Evolutionary conservation across 2,329 filamentous ascomycete genomes (phyloP).

Genomic region (Fusarium armeniacum): DNA sequence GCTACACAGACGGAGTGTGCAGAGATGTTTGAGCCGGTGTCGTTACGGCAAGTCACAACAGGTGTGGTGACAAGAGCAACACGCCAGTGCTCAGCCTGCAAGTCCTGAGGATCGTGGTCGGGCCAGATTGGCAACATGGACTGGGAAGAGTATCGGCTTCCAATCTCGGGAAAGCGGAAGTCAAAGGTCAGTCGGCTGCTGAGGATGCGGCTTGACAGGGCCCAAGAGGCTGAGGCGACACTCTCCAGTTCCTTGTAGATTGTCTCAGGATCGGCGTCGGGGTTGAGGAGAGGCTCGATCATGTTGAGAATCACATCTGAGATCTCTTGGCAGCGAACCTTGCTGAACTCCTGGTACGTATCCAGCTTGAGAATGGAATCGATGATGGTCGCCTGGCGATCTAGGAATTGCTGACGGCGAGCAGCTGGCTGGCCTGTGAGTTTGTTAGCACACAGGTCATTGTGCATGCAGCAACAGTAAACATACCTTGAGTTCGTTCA

Average conservation of each 20-base stretch:
- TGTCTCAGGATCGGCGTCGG: conserved; percentile 51
- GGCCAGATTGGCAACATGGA: conserved; percentile 64
- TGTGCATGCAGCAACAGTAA: too few species aligned
- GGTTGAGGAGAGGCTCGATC: conserved; percentile 58
- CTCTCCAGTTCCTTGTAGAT: conserved; percentile 60
- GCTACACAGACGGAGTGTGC: conserved; percentile 61
- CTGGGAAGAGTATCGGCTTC: conserved; percentile 63
- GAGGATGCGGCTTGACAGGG: conserved; percentile 63
- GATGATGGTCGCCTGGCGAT: conserved; percentile 56
- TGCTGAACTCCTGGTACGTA: conserved; percentile 51
- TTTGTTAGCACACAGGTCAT: conserved; percentile 19
- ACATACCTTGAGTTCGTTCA: conserved; percentile 53
- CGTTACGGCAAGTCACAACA: conserved; percentile 67
- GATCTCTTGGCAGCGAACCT: conserved; percentile 58
- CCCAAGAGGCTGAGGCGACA: conserved; percentile 60
- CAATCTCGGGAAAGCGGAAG: conserved; percentile 65
- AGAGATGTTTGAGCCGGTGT: conserved; percentile 61
- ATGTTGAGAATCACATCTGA: conserved; percentile 57
- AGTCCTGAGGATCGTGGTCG: conserved; percentile 56
- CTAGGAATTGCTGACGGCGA: conserved; percentile 58
- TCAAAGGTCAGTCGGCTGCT: conserved; percentile 61
- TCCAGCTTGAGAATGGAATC: conserved; percentile 56
- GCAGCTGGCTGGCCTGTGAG: conserved; percentile 53
- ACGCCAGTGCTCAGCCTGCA: conserved; percentile 66
- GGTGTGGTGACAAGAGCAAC: conserved; percentile 69